A percentile compares a stretch with the other conserved stretches of the same genome.
Evolutionary conservation across 2,329 filamentous ascomycete species (phyloP).

Genomic region (Microdochium paspali): DNA sequence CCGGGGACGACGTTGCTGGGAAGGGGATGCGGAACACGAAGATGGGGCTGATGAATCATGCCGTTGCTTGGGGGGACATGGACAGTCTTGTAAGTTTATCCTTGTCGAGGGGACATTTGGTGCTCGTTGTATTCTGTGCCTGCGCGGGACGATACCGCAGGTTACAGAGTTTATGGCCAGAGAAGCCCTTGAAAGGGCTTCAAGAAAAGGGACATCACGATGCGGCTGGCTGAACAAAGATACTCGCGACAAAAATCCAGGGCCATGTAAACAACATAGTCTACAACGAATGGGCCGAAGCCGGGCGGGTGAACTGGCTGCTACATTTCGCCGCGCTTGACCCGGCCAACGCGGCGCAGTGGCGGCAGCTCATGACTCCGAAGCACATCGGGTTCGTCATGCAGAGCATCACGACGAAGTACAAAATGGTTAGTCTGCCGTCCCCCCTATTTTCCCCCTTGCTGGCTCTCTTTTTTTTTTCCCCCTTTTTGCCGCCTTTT

Average conservation of each 20-base stretch:
- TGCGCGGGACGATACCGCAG: too few species aligned
- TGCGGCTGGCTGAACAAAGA: neutral
- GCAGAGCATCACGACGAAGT: constrained; percentile 71
- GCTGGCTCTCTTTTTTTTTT: constrained; percentile 1
- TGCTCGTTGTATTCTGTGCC: too few species aligned
- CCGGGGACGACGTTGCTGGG: neutral
- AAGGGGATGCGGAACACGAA: neutral
- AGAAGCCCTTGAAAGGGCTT: too few species aligned
- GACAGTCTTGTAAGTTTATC: constrained; percentile 36
- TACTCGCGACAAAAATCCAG: constrained; percentile 8
- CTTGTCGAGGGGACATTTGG: too few species aligned
- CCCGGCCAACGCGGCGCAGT: constrained; percentile 49
- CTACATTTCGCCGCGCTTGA: constrained; percentile 59
- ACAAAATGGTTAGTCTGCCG: constrained; percentile 64
- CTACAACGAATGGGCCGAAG: constrained; percentile 78
- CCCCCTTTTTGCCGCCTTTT: too few species aligned
- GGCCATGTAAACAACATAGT: constrained; percentile 77
- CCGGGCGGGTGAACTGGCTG: constrained; percentile 70
- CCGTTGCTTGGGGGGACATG: constrained; percentile 57
- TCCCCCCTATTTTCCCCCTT: neutral
- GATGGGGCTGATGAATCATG: constrained; percentile 13
- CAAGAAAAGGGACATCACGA: too few species aligned
- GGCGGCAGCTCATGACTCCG: constrained; percentile 61
- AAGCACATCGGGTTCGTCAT: constrained; percentile 65
- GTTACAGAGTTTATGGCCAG: too few species aligned